Conservation (phyloP, 1,284 basidiomycete species). For the Sporisorium sorghi region DNA sequence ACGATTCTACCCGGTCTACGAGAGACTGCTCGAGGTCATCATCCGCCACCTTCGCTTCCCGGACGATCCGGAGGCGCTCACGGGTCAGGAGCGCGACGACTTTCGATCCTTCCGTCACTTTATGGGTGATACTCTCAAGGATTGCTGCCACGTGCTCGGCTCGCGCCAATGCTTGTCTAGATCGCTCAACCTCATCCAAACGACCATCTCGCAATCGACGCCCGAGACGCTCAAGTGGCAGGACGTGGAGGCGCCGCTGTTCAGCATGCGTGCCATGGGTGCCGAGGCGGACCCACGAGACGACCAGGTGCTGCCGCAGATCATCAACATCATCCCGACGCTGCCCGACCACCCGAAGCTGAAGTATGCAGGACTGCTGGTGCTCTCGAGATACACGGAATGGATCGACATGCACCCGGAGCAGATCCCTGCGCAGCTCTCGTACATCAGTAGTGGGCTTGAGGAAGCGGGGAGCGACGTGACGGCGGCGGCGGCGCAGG, state of each 20-base stretch:
- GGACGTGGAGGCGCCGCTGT: conserved; percentile 95
- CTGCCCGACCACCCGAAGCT: conserved; percentile 91
- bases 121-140: conserved; percentile 99
- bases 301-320: conserved; percentile 86
- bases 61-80: conserved; percentile 75
- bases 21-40: conserved; percentile 84
- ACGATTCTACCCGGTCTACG: conserved; percentile 83
- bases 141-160: conserved; percentile 95
- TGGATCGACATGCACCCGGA: conserved; percentile 93
- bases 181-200: conserved; percentile 83
- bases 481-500: conserved; percentile 92
- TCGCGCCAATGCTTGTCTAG: conserved; percentile 84
- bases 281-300: conserved; percentile 88
- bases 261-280: conserved; percentile 98
- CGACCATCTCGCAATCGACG: conserved; percentile 75
- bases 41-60: conserved; percentile 95
- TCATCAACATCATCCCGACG: conserved; percentile 91
- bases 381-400: conserved; percentile 94
- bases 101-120: conserved; percentile 96
- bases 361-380: conserved; percentile 92
- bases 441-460: conserved; percentile 92
- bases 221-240: conserved; percentile 78
- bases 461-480: conserved; percentile 75
- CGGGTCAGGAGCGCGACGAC: conserved; percentile 88
- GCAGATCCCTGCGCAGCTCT: conserved; percentile 85